Percentiles rank a stretch among this genome's conserved stretches.
phyloP scores from a whole-genome alignment of 2,329 filamentous ascomycete genomes.

The Tolypocladium pustulatum region DNA sequence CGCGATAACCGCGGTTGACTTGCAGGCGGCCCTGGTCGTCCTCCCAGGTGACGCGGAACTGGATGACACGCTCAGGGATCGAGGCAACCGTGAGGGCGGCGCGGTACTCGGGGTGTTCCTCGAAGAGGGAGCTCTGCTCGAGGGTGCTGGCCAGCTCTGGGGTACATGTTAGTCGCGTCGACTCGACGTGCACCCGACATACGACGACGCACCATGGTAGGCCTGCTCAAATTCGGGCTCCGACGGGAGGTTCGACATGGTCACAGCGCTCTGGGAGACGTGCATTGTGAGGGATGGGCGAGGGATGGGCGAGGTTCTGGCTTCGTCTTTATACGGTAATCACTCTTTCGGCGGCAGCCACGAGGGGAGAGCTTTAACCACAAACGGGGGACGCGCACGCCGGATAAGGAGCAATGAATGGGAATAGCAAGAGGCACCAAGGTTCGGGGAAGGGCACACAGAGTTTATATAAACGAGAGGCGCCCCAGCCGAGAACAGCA shows the following conservation, averaged over 20 bases:
- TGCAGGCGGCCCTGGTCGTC: slow-evolving; percentile 82
- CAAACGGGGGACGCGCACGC: not conserved
- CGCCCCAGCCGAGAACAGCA: not conserved
- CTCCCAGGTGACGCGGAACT: slow-evolving; percentile 97
- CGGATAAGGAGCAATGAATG: not conserved
- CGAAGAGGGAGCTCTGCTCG: slow-evolving; percentile 85
- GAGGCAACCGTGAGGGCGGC: slow-evolving; percentile 80
- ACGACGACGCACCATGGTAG: slow-evolving; percentile 63
- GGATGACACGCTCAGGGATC: slow-evolving; percentile 88
- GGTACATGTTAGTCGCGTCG: slow-evolving; percentile 3
- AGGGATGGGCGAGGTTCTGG: not conserved
- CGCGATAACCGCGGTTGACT: slow-evolving; percentile 90
- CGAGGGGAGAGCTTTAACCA: not conserved
- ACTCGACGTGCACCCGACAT: not conserved
- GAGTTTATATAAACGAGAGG: not conserved
- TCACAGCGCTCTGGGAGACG: slow-evolving; percentile 14
- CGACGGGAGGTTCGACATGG: slow-evolving; percentile 71
- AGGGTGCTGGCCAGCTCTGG: slow-evolving; percentile 89
- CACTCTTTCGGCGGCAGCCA: too few relatives aligned
- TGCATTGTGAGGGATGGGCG: not conserved
- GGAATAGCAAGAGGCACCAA: not conserved
- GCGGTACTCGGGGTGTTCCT: slow-evolving; percentile 89
- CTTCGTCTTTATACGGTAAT: not conserved
- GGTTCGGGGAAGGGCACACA: not conserved
- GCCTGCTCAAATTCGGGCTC: slow-evolving; percentile 99